These are phyloP conservation scores for Aspergillus intermedius DNA, from an alignment of 2,329 filamentous ascomycete species.

Conservation along the genomic window DNA sequence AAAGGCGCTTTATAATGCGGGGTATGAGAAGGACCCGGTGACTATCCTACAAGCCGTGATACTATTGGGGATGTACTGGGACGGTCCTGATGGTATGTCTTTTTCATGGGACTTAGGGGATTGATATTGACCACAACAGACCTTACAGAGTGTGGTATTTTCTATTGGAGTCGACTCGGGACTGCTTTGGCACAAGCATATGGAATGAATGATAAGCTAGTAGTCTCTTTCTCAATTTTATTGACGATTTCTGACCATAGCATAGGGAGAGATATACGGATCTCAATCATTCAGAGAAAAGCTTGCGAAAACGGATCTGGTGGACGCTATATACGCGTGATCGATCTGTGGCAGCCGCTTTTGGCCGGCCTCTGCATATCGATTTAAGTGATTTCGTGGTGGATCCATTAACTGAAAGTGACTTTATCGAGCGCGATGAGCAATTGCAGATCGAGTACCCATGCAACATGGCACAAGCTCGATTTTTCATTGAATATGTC, in stretches of 20 bases:
- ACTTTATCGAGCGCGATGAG: conserved; percentile 8
- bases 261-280: conserved; percentile 5
- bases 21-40: conserved; percentile 4
- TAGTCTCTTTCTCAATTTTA: neutral
- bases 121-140: conserved; percentile 4
- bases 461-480: neutral
- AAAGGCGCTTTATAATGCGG: conserved; percentile 10
- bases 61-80: conserved; percentile 9
- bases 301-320: conserved; percentile 10
- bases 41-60: conserved; percentile 6
- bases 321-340: conserved; percentile 12
- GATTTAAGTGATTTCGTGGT: conserved; percentile 7
- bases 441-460: neutral
- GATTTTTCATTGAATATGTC: conserved; percentile 10
- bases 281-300: conserved; percentile 1
- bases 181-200: conserved; percentile 9
- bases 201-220: conserved; percentile 6
- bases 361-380: conserved; percentile 11
- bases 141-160: conserved; percentile 10
- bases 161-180: conserved; percentile 12
- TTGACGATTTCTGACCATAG: neutral
- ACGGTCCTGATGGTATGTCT: conserved; percentile 10
- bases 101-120: neutral
- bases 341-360: conserved; percentile 11
- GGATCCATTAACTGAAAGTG: conserved; percentile 2